Evolutionary conservation across 345 rosid species (phyloP).

Genomic region (Citrus cavaleriei): DNA sequence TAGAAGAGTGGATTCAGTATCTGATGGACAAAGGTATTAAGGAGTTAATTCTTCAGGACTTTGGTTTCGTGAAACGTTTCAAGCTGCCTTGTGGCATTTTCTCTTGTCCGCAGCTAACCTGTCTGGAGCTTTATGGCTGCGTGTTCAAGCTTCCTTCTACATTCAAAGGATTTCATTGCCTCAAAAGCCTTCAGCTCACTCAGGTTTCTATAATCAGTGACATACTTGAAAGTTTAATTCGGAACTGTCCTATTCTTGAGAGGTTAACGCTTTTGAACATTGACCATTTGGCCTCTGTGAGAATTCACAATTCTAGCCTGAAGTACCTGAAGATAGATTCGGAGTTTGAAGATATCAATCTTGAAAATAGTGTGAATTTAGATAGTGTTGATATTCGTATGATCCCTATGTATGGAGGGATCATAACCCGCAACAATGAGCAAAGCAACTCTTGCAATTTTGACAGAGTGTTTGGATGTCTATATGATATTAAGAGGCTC

Average conservation of each 20-base stretch:
- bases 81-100: slow-evolving; percentile 29
- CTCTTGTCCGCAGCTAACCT: slow-evolving; percentile 24
- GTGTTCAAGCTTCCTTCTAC: slow-evolving; percentile 18
- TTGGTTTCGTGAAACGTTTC: slow-evolving; percentile 12
- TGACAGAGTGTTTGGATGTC: slow-evolving; percentile 21
- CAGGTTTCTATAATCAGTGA: slow-evolving; percentile 18
- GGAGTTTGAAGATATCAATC: slow-evolving; percentile 24
- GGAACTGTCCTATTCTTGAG: slow-evolving; percentile 29
- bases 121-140: slow-evolving; percentile 33
- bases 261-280: slow-evolving; percentile 19
- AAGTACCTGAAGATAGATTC: slow-evolving; percentile 31
- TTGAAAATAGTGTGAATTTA: slow-evolving; percentile 18
- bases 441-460: slow-evolving; percentile 14
- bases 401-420: slow-evolving; percentile 11
- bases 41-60: slow-evolving; percentile 27
- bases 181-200: slow-evolving; percentile 25
- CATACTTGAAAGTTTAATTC: slow-evolving; percentile 22
- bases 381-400: slow-evolving; percentile 23
- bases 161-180: slow-evolving; percentile 27
- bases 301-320: slow-evolving; percentile 24
- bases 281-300: slow-evolving; percentile 22
- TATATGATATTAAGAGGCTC: slow-evolving; percentile 22
- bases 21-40: slow-evolving; percentile 15
- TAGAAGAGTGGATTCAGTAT: slow-evolving; percentile 19
- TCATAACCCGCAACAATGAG: neutral